phyloP scores from a whole-genome alignment of 371 early-diverging fungal genomes.

The Chytridium lagenaria region DNA sequence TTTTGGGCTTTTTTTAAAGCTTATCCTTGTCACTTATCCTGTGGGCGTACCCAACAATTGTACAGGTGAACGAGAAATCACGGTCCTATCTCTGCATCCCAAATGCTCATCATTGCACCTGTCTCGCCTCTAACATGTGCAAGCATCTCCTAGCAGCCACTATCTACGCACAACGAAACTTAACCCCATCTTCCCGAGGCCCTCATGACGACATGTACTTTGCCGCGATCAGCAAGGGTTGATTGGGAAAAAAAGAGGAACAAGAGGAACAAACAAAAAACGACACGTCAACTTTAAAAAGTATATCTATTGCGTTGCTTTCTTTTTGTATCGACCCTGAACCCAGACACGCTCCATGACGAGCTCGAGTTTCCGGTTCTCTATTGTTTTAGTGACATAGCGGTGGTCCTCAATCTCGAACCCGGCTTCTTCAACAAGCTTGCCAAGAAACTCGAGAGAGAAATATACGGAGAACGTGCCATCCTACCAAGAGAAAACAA shows the following conservation, averaged over 20 bases:
- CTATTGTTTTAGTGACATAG: conserved; percentile 80
- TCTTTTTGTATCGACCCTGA: conserved; percentile 57
- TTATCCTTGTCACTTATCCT: neutral
- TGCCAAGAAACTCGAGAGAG: conserved; percentile 57
- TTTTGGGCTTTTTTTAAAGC: neutral
- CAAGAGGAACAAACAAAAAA: no score
- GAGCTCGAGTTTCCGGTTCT: conserved; percentile 78
- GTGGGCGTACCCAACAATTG: neutral
- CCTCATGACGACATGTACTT: neutral
- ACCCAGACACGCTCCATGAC: conserved; percentile 85
- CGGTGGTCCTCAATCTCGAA: conserved; percentile 72
- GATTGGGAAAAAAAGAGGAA: no score
- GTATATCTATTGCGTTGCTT: neutral
- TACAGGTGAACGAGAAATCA: neutral
- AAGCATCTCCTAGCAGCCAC: neutral
- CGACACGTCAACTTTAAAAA: no score
- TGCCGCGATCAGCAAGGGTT: neutral
- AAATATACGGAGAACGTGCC: conserved; percentile 76
- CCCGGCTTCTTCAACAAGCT: conserved; percentile 67
- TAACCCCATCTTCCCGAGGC: neutral
- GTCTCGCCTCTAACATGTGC: neutral
- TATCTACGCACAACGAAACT: neutral
- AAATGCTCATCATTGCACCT: conserved; percentile 4
- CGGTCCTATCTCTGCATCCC: neutral
- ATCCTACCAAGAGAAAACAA: conserved; percentile 48